Evolutionary conservation across 2,329 filamentous ascomycete species (phyloP).

Genomic region (Colletotrichum shisoi): DNA sequence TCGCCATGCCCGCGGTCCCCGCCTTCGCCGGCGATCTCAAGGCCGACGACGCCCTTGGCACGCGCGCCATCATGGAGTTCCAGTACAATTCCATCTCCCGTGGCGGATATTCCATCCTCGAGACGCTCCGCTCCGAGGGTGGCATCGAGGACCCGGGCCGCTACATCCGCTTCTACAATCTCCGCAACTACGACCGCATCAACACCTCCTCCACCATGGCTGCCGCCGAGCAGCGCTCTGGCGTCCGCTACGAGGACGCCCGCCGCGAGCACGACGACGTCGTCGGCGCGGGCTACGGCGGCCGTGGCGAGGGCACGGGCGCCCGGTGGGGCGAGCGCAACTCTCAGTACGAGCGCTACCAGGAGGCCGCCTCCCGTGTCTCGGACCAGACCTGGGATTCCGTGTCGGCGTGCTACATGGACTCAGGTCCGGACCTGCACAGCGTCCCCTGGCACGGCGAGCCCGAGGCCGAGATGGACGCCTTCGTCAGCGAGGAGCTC

Average conservation of each 20-base stretch:
- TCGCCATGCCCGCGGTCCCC: slow-evolving; percentile 81
- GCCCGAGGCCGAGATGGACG: slow-evolving; percentile 64
- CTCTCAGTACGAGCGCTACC: slow-evolving; percentile 72
- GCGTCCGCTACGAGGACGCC: slow-evolving; percentile 73
- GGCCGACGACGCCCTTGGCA: slow-evolving; percentile 75
- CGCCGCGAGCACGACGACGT: slow-evolving; percentile 69
- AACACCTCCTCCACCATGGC: slow-evolving; percentile 71
- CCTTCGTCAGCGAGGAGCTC: slow-evolving; percentile 69
- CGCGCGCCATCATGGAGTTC: slow-evolving; percentile 87
- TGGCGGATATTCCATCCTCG: slow-evolving; percentile 79
- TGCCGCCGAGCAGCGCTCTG: slow-evolving; percentile 66
- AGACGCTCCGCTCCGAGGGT: slow-evolving; percentile 69
- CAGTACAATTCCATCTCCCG: slow-evolving; percentile 83
- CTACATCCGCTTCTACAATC: slow-evolving; percentile 86
- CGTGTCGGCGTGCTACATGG: slow-evolving; percentile 84
- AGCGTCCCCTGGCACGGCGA: slow-evolving; percentile 63
- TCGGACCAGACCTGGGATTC: slow-evolving; percentile 72
- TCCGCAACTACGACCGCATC: slow-evolving; percentile 84
- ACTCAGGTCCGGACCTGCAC: slow-evolving; percentile 73
- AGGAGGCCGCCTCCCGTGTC: slow-evolving; percentile 69
- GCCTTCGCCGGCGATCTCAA: slow-evolving; percentile 84
- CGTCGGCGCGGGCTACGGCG: slow-evolving; percentile 57
- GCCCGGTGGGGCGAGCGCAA: slow-evolving; percentile 45
- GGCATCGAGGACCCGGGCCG: slow-evolving; percentile 72
- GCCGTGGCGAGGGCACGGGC: slow-evolving; percentile 47